Evolutionary conservation across 2,329 filamentous ascomycete species (phyloP).

Genomic region (Aspergillus udagawae): DNA sequence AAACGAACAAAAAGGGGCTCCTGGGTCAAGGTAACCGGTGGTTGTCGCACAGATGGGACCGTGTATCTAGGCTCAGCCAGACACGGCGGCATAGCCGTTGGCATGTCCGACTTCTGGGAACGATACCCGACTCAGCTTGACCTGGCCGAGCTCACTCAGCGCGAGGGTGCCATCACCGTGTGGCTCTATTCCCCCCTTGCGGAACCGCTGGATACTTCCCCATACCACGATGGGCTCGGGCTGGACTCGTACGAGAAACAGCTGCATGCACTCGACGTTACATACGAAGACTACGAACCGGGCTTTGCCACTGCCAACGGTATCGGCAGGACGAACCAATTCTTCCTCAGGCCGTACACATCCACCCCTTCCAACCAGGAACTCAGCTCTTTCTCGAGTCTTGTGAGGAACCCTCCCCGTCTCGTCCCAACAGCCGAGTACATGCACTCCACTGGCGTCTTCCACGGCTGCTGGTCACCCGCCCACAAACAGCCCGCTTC

Average conservation of each 20-base stretch:
- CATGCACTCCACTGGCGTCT: slow-evolving; percentile 50
- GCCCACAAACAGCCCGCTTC: background rate
- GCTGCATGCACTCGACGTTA: slow-evolving; percentile 58
- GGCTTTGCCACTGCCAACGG: slow-evolving; percentile 56
- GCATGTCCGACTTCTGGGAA: slow-evolving; percentile 61
- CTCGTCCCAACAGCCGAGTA: slow-evolving; percentile 48
- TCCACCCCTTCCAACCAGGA: slow-evolving; percentile 49
- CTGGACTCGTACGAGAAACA: slow-evolving; percentile 55
- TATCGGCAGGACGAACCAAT: slow-evolving; percentile 55
- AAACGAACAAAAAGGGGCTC: slow-evolving; percentile 57
- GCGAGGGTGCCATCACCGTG: slow-evolving; percentile 49
- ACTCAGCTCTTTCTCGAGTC: slow-evolving; percentile 42
- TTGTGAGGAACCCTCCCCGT: slow-evolving; percentile 52
- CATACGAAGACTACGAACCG: slow-evolving; percentile 60
- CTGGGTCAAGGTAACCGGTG: slow-evolving; percentile 53
- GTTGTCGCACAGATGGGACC: slow-evolving; percentile 53
- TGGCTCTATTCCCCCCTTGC: slow-evolving; percentile 60
- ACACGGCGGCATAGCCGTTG: slow-evolving; percentile 56
- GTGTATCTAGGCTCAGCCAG: slow-evolving; percentile 57
- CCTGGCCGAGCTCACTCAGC: slow-evolving; percentile 45
- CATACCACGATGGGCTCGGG: slow-evolving; percentile 57
- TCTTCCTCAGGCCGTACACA: slow-evolving; percentile 52
- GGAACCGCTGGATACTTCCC: slow-evolving; percentile 53
- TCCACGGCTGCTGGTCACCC: slow-evolving; percentile 52
- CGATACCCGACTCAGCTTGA: slow-evolving; percentile 58